Evolutionary conservation across 2,329 filamentous ascomycete genomes (phyloP), one percentile per base, ranked within the genome.

Genomic region (Colletotrichum limetticola): DNA sequence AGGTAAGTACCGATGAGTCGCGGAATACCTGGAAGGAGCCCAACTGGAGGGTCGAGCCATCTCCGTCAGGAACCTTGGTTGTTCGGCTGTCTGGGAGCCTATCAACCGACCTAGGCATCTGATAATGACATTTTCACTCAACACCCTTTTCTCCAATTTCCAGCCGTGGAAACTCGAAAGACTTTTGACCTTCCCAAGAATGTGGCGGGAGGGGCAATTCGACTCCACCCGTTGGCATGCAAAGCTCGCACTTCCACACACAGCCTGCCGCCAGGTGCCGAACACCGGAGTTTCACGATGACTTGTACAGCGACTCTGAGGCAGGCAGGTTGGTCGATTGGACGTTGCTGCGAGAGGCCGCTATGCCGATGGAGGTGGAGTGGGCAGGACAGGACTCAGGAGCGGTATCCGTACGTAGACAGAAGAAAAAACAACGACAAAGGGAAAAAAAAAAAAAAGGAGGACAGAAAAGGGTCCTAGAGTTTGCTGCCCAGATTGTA

Each of bases 191-290:
- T 49, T 22, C 26, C 19, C 30, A 62, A 32, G 19, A 28, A 28
- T n/a, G 61, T 55, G 52, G 30, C 42, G 19, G 24, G 16, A 37
- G 24, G 8, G 55, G 30, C 12, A 56, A 26, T 8, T 56, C 49
- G 61, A 55, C 61, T 55, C 61, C 61, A 64, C 61, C 49, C 30
- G 30, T 28, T 56, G 30, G 22, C 16, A 26, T 35, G 46, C 28
- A n/a, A 56, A 56, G 53, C n/a, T 55, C 61, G 49, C 22, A 64
- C 49, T 37, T 28, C 22, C 61, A 56, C 49, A 63, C 60, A 63
- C 60, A 63, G 60, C 42, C 60, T 63, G 42, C 28, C 60, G 28
- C n/a, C 11, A 24, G 32, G 49, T 22, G 32, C 26, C 12, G n/a
- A 52, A 32, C 12, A 63, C 42, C 59, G 2, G 12, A 35, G 42